Evolutionary conservation across 2,329 filamentous ascomycete genomes (phyloP), one percentile per base, ranked within the genome.

Genomic region (Clonostachys rhizophaga): DNA sequence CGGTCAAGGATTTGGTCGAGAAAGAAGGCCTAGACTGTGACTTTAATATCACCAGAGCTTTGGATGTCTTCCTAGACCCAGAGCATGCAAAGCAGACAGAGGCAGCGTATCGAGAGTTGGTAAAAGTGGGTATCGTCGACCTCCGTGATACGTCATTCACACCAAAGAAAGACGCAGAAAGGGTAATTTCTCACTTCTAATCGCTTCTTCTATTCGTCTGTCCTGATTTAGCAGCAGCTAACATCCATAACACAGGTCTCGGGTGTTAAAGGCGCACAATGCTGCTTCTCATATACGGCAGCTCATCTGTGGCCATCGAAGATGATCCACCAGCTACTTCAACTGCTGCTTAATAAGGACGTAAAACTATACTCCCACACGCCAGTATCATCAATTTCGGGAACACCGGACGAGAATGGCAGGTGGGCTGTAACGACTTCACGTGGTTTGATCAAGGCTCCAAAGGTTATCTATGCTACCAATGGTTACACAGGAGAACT

Each of bases 11-110:
- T 4, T 53, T 61, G 14, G 56, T 74, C 6, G 58, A 66, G n/a
- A 50, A 59, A 0, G 65, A 72, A 37, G 48, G 54, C 0, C 62
- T 74, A 11, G 68, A 74, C 40, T 74, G 71, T 49, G 71, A 75
- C 34, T 69, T 74, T 14, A 59, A 69, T 12, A 39, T 72, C 4
- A 70, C 67, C 1, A 54, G 69, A 5, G 62, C 64, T 8, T 56
- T 63, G 5, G 69, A 74, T 50, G 65, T 71, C 1, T 61, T 63
- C n/a, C 47, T 71, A 8, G 57, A 52, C 1, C 20, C 37, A n/a
- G 44, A 53, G 4, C 50, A 58, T 4, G 52, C 59, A 8, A 33
- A 50, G 1, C 40, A 49, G 2, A 55, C 67, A 35, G 58, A 59
- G 43, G 54, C 55, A 0, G 55, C 56, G 1, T 63, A 64, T 16